A percentile compares a stretch with the other conserved stretches of the same genome.
Conservation (phyloP, 257 asterid species). For the Thymus mandschuricus region DNA sequence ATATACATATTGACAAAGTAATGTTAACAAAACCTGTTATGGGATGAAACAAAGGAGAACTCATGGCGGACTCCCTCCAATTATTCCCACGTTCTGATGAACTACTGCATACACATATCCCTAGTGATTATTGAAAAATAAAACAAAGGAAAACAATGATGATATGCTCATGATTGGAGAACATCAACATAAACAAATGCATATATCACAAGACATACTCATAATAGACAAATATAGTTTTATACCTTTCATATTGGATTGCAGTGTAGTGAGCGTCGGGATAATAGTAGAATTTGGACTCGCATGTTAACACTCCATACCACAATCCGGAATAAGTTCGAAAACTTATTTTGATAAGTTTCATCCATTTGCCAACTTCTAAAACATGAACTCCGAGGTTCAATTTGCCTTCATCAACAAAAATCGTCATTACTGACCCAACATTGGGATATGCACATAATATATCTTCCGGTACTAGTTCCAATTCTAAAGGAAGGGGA, state of each 20-base stretch:
- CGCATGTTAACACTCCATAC: slow-evolving; percentile 67
- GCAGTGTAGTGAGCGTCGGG: slow-evolving; percentile 56
- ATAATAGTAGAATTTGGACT: slow-evolving; percentile 64
- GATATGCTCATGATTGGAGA: neutral
- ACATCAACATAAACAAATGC: slow-evolving; percentile 16
- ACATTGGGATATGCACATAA: slow-evolving; percentile 69
- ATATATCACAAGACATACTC: neutral
- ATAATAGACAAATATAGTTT: neutral
- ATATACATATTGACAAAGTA: slow-evolving; percentile 4
- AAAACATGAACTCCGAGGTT: slow-evolving; percentile 52
- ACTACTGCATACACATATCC: slow-evolving; percentile 42
- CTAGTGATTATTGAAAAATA: neutral
- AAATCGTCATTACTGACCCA: slow-evolving; percentile 79
- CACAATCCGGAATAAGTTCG: slow-evolving; percentile 55
- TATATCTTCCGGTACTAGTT: slow-evolving; percentile 61
- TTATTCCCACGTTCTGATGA: neutral
- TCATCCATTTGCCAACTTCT: slow-evolving; percentile 74
- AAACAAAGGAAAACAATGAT: slow-evolving; percentile 3
- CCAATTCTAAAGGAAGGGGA: slow-evolving; percentile 71
- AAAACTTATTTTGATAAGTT: slow-evolving; percentile 52
- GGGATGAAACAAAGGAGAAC: slow-evolving; percentile 69
- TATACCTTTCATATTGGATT: slow-evolving; percentile 56
- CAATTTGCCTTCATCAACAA: slow-evolving; percentile 44
- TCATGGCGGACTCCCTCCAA: slow-evolving; percentile 54
- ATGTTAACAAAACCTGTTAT: slow-evolving; percentile 57